These are phyloP conservation scores for Pelargonium cotyledonis DNA, from an alignment of 441 rosid genomes.

Conservation along the genomic window DNA sequence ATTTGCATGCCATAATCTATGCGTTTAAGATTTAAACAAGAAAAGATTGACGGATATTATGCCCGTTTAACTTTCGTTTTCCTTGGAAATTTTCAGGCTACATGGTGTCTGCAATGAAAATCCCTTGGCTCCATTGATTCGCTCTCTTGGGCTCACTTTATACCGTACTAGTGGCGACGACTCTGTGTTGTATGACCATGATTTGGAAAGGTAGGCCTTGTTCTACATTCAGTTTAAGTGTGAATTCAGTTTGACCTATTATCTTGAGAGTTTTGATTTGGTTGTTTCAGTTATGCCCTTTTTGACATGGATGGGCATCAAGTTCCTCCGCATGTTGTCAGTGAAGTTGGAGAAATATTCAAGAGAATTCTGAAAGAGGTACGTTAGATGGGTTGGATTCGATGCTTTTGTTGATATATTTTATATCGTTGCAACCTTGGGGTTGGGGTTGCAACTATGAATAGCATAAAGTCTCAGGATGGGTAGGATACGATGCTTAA, in stretches of 20 bases:
- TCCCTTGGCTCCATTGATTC: slow-evolving; percentile 78
- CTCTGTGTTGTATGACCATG: slow-evolving; percentile 86
- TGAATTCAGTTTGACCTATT: slow-evolving; percentile 9
- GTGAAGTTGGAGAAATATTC: slow-evolving; percentile 65
- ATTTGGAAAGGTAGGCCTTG: slow-evolving; percentile 57
- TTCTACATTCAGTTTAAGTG: slow-evolving; percentile 10
- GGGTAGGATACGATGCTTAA: neutral
- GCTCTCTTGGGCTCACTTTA: slow-evolving; percentile 59
- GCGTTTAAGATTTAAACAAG: no score
- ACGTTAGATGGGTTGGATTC: neutral
- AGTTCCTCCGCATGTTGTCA: slow-evolving; percentile 55
- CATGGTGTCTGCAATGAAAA: slow-evolving; percentile 88
- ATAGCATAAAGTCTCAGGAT: no score
- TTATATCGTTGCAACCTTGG: no score
- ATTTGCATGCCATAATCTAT: no score
- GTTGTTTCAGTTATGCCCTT: slow-evolving; percentile 50
- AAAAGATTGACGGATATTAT: no score
- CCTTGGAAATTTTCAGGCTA: slow-evolving; percentile 44
- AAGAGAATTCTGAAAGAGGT: slow-evolving; percentile 80
- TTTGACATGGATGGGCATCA: slow-evolving; percentile 57
- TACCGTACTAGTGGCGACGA: slow-evolving; percentile 85
- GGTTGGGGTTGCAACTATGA: no score
- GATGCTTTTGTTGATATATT: neutral
- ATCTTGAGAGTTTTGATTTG: slow-evolving; percentile 18
- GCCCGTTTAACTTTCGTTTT: neutral